These are phyloP conservation scores for Suillus variegatus DNA, from an alignment of 768 basidiomycete species.

Conservation along the genomic window DNA sequence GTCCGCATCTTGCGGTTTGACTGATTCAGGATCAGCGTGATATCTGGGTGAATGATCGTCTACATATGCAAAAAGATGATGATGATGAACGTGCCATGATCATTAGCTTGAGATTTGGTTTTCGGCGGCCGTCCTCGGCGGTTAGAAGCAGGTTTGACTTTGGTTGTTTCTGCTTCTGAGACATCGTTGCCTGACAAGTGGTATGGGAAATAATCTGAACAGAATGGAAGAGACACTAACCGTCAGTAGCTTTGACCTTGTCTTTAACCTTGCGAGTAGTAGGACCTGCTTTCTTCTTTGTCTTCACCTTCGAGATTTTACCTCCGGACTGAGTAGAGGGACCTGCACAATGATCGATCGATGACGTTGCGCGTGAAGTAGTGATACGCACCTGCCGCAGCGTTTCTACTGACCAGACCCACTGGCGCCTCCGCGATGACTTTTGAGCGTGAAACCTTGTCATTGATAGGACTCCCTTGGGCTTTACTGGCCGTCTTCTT, in stretches of 20 bases:
- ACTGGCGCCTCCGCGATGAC: background rate
- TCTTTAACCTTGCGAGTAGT: background rate
- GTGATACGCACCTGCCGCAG: background rate
- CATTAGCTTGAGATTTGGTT: constrained; percentile 11
- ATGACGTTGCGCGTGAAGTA: background rate
- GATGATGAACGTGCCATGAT: background rate
- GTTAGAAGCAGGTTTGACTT: constrained; percentile 14
- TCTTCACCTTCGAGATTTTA: background rate
- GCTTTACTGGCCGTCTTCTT: background rate
- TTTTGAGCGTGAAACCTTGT: background rate
- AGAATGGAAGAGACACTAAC: background rate
- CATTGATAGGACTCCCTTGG: background rate
- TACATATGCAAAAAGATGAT: background rate
- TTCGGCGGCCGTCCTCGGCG: constrained; percentile 19
- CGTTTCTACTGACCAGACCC: background rate
- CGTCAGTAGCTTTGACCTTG: background rate
- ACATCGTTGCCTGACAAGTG: background rate
- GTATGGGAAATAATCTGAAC: background rate
- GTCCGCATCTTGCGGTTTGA: background rate
- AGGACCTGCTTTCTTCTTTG: background rate
- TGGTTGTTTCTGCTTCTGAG: constrained; percentile 4
- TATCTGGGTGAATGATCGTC: background rate
- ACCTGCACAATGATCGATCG: background rate
- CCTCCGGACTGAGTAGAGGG: background rate
- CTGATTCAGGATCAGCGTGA: constrained; percentile 8